These are phyloP conservation scores for Nicotiana paniculata DNA, from an alignment of 257 asterid genomes.

Conservation along the genomic window DNA sequence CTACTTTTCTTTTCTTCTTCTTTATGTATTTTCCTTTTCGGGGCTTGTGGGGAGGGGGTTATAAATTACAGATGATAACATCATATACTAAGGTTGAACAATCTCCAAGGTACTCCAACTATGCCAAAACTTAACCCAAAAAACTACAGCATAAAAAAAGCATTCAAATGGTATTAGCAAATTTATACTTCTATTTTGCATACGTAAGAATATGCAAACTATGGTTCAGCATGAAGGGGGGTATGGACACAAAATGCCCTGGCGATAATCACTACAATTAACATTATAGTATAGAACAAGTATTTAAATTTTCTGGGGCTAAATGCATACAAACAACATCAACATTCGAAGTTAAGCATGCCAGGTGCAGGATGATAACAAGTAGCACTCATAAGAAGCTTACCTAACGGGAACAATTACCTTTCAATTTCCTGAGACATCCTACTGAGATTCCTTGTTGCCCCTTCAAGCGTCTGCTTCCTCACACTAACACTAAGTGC, in stretches of 20 bases:
- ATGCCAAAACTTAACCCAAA: background rate
- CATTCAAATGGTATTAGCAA: background rate
- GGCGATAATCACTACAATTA: background rate
- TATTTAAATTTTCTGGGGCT: background rate
- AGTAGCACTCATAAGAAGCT: background rate
- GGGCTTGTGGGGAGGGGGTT: background rate
- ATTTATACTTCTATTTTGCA: background rate
- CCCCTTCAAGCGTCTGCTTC: constrained; percentile 96
- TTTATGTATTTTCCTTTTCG: background rate
- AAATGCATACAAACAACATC: background rate
- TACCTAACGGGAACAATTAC: constrained; percentile 26
- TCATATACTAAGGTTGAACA: background rate
- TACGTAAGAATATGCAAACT: background rate
- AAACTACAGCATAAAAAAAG: background rate
- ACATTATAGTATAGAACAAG: background rate
- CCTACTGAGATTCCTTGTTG: constrained; percentile 74
- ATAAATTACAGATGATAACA: background rate
- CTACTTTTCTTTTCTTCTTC: background rate
- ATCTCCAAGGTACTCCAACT: background rate
- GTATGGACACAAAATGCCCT: background rate
- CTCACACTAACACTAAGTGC: constrained; percentile 96
- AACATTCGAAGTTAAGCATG: background rate
- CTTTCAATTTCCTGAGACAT: constrained; percentile 93
- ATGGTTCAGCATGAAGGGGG: background rate
- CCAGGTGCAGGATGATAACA: background rate